A percentile compares a stretch with the other conserved stretches of the same genome.
Evolutionary conservation across 208 protist genomes (phyloP).

Genomic region (Herpetomonas samuelpessoai): DNA sequence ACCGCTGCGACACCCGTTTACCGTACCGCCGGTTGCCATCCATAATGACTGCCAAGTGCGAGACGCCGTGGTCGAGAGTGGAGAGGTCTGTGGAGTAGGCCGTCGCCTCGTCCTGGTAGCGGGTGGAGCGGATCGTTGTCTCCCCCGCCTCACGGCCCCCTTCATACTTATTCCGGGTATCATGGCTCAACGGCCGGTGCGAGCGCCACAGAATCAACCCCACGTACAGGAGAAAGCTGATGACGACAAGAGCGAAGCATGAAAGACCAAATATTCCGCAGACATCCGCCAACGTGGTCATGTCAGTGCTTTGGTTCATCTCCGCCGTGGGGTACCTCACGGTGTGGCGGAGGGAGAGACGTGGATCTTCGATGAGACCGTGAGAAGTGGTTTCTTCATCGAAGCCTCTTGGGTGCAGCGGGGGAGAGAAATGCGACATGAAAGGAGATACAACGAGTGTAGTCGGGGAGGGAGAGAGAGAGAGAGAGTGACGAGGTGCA

Average conservation of each 20-base stretch:
- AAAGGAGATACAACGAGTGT: no score
- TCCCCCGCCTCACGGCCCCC: no score
- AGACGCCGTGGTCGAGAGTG: conserved; percentile 33
- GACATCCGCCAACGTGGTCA: conserved; percentile 6
- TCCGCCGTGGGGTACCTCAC: not conserved
- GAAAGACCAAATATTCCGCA: conserved; percentile 14
- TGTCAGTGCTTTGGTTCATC: not conserved
- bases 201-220: conserved; percentile 3
- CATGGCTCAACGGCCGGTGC: not conserved
- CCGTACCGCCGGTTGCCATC: conserved; percentile 88
- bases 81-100: not conserved
- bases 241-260: conserved; percentile 19
- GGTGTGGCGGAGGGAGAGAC: no score
- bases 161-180: not conserved
- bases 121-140: not conserved
- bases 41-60: conserved; percentile 90
- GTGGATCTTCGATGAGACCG: no score
- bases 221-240: conserved; percentile 17
- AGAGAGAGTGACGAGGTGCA: no score
- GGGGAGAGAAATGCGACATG: no score
- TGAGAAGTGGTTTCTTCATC: no score
- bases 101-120: not conserved
- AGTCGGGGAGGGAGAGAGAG: not conserved
- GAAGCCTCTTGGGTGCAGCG: no score
- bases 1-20: not conserved